These are phyloP conservation scores for Epichloe festucae DNA, from an alignment of 2,329 filamentous ascomycete genomes.

Conservation along the genomic window DNA sequence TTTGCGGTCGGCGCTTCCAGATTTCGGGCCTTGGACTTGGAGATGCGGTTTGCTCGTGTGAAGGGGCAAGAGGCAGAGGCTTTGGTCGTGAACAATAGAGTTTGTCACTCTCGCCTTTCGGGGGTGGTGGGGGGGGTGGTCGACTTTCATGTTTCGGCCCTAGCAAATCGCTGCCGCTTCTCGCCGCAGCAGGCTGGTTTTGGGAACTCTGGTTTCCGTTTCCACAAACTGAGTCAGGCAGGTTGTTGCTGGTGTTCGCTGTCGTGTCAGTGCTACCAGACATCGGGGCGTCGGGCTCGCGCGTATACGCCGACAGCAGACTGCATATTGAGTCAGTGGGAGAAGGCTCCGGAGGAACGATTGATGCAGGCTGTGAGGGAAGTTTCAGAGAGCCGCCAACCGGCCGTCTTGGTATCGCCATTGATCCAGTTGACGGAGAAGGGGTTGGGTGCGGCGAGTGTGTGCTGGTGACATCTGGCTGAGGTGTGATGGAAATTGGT, in stretches of 20 bases:
- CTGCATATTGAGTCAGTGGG: conserved; percentile 39
- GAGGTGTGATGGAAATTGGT: background rate
- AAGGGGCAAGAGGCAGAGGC: conserved; percentile 6
- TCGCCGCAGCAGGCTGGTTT: background rate
- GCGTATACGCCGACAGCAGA: conserved; percentile 41
- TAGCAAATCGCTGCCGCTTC: background rate
- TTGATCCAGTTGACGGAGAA: conserved; percentile 9
- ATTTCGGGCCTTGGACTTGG: conserved; percentile 21
- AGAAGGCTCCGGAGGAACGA: conserved; percentile 19
- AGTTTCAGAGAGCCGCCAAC: conserved; percentile 8
- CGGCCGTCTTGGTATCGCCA: conserved; percentile 26
- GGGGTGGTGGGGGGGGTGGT: conserved; percentile 10
- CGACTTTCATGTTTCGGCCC: background rate
- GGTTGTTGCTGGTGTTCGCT: conserved; percentile 1
- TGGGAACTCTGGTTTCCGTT: background rate
- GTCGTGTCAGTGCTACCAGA: conserved; percentile 6
- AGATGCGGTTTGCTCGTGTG: conserved; percentile 15
- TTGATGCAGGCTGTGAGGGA: conserved; percentile 3
- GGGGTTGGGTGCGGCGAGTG: conserved; percentile 9
- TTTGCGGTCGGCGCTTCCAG: conserved; percentile 39
- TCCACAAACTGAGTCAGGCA: conserved; percentile 1
- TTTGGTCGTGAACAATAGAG: conserved; percentile 2
- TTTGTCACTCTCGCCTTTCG: conserved; percentile 13
- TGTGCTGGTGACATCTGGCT: background rate
- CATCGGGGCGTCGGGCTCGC: conserved; percentile 26